Evolutionary conservation across 345 rosid genomes (phyloP), one percentile per base, ranked within the genome.

Genomic region (Noccaea caerulescens): DNA sequence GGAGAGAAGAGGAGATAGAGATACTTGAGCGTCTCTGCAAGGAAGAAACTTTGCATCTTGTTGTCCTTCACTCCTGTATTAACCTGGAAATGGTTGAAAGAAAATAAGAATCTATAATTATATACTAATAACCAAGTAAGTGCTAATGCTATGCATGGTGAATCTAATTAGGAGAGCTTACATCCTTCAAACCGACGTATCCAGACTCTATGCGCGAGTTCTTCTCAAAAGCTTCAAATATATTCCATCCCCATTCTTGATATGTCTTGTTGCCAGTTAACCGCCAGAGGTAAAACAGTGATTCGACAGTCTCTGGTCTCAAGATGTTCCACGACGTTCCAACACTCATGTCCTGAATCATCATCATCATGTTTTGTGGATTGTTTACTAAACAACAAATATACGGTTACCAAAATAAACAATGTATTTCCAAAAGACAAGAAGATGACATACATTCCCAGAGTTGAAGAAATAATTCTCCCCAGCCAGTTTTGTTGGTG

Each of bases 241-340:
- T 94, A 79, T 89, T 85, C 99, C 99, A 94, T 60, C 92, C 99
- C 99, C 99, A 95, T n/a, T 92, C 99, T 79, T 85, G 88, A 77
- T 92, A 92, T 18, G 99, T 95, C 80, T 72, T 83, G 80, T 90
- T 95, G 38, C 98, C 99, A 25, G 99, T 95, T 25, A 95, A 74
- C 54, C 99, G 88, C 96, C 96, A 95, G 42, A 92, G 85, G 80
- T 95, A 95, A 76, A 92, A 90, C 53, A 95, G 90, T 16, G 99
- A 95, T 82, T 95, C 99, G 4, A 95, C 79, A 0, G 99, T 92
- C 83, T 92, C 99, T 38, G 99, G 99, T 77, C 99, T 83, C 83
- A 92, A 62, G 66, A 95, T 92, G 67, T 95, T 95, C 98, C 96
- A 90, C 1, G 99, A 90, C 53, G 97, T 95, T 42, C 99, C 99